These are phyloP conservation scores for Canariomyces notabilis DNA, from an alignment of 2,329 filamentous ascomycete genomes.

Conservation along the genomic window DNA sequence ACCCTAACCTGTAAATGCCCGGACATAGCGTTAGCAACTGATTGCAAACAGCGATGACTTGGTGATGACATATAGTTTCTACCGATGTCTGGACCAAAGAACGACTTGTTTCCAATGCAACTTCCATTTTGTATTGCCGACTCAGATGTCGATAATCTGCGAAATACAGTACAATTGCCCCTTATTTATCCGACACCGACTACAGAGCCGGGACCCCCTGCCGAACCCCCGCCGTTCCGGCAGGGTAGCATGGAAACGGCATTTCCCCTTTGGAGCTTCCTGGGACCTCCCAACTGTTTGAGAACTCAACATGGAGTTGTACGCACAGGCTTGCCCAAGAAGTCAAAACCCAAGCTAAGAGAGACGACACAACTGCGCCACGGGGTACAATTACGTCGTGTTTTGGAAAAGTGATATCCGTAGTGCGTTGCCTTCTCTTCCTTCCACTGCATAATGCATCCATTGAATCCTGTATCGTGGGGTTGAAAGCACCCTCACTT, in stretches of 20 bases:
- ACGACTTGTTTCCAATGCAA: too few species aligned
- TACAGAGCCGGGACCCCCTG: background rate
- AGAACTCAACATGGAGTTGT: slow-evolving; percentile 4
- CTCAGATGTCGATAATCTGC: too few species aligned
- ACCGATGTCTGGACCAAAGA: too few species aligned
- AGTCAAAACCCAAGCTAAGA: background rate
- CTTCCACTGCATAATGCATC: background rate
- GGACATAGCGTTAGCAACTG: too few species aligned
- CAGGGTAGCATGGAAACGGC: too few species aligned
- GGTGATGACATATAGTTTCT: too few species aligned
- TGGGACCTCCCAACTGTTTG: slow-evolving; percentile 9
- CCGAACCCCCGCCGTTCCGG: too few species aligned
- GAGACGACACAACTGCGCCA: slow-evolving; percentile 5
- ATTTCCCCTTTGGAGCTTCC: background rate
- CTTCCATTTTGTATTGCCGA: too few species aligned
- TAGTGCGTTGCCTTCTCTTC: background rate
- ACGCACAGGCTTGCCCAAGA: slow-evolving; percentile 5
- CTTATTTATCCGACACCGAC: background rate
- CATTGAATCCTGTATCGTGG: background rate
- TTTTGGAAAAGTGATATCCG: slow-evolving; percentile 3
- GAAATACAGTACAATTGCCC: too few species aligned
- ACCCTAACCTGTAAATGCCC: too few species aligned
- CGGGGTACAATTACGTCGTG: background rate
- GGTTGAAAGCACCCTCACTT: background rate
- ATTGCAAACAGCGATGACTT: too few species aligned